A percentile compares a stretch with the other conserved stretches of the same genome.
Conservation (phyloP, 2,329 filamentous ascomycete species). For the Teratosphaeria viscida region DNA sequence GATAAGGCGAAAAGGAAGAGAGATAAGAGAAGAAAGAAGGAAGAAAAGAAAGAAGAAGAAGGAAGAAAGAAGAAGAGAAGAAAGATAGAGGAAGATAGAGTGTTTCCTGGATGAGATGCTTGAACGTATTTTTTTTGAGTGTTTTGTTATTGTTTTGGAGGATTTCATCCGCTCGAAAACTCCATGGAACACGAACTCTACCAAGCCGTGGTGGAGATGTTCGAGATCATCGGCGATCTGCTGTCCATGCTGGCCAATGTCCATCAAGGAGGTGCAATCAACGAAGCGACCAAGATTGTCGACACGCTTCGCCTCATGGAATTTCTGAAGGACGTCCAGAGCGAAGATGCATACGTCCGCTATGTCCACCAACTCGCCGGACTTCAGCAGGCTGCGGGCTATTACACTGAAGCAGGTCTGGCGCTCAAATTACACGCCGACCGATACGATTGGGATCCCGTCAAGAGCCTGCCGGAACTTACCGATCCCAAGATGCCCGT, state of each 20-base stretch:
- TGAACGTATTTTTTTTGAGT: too few relatives aligned
- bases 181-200: conserved; percentile 64
- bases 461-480: conserved; percentile 53
- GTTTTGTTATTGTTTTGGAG: too few relatives aligned
- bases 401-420: conserved; percentile 78
- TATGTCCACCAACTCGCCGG: conserved; percentile 87
- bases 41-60: too few relatives aligned
- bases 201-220: conserved; percentile 63
- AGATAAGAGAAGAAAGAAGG: too few relatives aligned
- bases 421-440: conserved; percentile 85
- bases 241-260: conserved; percentile 84
- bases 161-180: conserved; percentile 62
- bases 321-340: conserved; percentile 91
- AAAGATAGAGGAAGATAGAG: too few relatives aligned
- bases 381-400: conserved; percentile 63
- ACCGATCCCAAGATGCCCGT: conserved; percentile 66
- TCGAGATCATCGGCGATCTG: conserved; percentile 79
- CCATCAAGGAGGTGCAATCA: conserved; percentile 57
- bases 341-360: conserved; percentile 90
- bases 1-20: too few relatives aligned
- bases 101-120: conserved; percentile 83
- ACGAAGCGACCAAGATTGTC: conserved; percentile 70
- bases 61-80: too few relatives aligned
- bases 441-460: conserved; percentile 81
- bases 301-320: conserved; percentile 89